Evolutionary conservation across 2,329 filamentous ascomycete species (phyloP), one percentile per base, ranked within the genome.

Genomic region (Trichoderma pleuroti): DNA sequence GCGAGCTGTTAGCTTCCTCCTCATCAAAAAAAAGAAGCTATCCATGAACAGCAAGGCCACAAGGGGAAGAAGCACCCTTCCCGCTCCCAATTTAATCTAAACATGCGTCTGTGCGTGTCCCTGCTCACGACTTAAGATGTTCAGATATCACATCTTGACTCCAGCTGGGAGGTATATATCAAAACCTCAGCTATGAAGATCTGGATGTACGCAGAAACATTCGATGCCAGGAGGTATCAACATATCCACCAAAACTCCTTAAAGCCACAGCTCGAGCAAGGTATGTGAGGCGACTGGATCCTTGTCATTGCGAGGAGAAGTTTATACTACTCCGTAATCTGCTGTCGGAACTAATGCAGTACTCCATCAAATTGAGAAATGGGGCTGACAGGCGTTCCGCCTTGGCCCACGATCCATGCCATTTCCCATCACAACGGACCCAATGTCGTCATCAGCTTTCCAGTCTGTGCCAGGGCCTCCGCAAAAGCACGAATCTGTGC

Each of bases 401-500:
- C 56, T 46, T 63, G 34, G 46, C 11, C 56, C 56, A 30, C 42
- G 63, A 16, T 30, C 63, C 63, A 30, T 66, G 34, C 11, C 32
- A 56, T 9, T 10, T 36, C 24, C 5, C 28, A 24, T 10, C 36
- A 12, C 46, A 21, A 46, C 14, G 10, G 26, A 46, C 16, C 52
- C 24, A 18, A 67, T 67, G 64, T 59, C 64, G 65, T 68, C 65
- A 68, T 60, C 28, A 32, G 12, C 9, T 26, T 12, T 59, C 30
- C 39, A 46, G 39, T 14, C 46, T 30, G n/a, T 42, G 56, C 39
- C 59, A 59, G 24, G 11, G 26, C 5, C 24, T 21, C 36, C 14
- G 18, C 18, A n/a, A 16, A 30, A 54, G n/a, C 52, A 32, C 26
- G 28, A 42, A 14, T 26, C 5, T 7, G 39, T 49, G 39, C 36